phyloP scores from a whole-genome alignment of 805 yeast species.

The Candida insectorum region DNA sequence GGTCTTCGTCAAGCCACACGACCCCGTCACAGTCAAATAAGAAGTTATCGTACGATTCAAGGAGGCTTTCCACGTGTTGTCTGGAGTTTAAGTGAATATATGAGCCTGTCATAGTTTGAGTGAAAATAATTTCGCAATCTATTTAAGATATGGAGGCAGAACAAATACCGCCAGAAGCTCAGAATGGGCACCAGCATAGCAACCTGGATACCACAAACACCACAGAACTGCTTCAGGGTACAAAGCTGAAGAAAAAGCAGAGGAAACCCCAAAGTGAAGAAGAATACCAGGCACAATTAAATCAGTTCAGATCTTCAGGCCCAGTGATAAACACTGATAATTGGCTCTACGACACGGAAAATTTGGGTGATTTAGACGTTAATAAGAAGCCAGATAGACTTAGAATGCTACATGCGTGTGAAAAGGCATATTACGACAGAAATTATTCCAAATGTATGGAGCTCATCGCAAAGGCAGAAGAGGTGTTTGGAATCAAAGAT shows the following conservation, averaged over 20 bases:
- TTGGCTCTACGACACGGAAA: constrained; percentile 36
- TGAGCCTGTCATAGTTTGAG: no score
- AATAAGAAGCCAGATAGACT: constrained; percentile 52
- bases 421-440: constrained; percentile 55
- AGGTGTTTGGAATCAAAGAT: constrained; percentile 21
- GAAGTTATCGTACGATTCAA: constrained; percentile 40
- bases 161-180: no score
- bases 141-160: no score
- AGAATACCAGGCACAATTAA: constrained; percentile 51
- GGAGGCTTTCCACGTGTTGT: constrained; percentile 50
- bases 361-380: constrained; percentile 25
- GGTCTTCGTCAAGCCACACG: constrained; percentile 34
- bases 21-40: constrained; percentile 44
- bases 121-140: no score
- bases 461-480: constrained; percentile 36
- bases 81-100: no score
- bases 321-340: constrained; percentile 50
- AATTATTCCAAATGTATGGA: constrained; percentile 51
- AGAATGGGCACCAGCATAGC: no score
- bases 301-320: constrained; percentile 50
- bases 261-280: constrained; percentile 73
- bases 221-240: background rate
- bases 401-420: constrained; percentile 55
- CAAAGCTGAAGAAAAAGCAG: constrained; percentile 3
- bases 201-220: background rate